Evolutionary conservation across 1,284 basidiomycete genomes (phyloP).

Genomic region (Tausonia pullulans): DNA sequence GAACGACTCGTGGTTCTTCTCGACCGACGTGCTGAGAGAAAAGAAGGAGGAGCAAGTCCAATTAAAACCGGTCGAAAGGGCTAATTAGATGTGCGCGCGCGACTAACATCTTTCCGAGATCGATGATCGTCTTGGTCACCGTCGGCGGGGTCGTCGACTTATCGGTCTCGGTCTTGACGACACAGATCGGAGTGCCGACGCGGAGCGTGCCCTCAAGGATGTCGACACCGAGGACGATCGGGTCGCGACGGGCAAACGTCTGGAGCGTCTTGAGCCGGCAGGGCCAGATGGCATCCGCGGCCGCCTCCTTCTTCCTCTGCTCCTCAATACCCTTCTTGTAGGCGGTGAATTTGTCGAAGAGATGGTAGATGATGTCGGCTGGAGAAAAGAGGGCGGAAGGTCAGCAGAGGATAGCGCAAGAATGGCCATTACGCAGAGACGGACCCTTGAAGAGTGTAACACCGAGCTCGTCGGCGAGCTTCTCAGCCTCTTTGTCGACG

Average conservation of each 20-base stretch:
- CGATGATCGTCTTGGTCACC: conserved; percentile 80
- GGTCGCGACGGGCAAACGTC: conserved; percentile 91
- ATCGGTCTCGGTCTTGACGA: conserved; percentile 68
- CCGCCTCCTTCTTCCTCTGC: conserved; percentile 83
- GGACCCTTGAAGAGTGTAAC: conserved; percentile 85
- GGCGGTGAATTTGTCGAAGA: conserved; percentile 95
- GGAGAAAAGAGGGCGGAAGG: conserved; percentile 12
- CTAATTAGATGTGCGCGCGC: background rate
- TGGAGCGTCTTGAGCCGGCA: conserved; percentile 86
- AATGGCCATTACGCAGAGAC: background rate
- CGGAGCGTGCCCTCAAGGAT: conserved; percentile 86
- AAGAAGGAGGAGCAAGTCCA: conserved; percentile 2
- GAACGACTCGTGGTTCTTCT: conserved; percentile 76
- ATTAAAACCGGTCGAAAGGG: background rate
- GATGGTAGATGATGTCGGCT: conserved; percentile 97
- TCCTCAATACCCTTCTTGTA: conserved; percentile 90
- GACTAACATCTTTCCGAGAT: conserved; percentile 88
- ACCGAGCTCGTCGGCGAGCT: conserved; percentile 84
- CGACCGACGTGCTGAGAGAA: conserved; percentile 64
- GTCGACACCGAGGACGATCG: conserved; percentile 94
- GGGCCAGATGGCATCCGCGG: conserved; percentile 94
- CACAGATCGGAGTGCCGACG: conserved; percentile 92
- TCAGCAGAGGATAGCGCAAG: background rate
- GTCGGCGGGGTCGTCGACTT: conserved; percentile 43
- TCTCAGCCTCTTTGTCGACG: conserved; percentile 76